phyloP scores from a whole-genome alignment of 129 eudicot species.

The Ambrosia trifida region DNA sequence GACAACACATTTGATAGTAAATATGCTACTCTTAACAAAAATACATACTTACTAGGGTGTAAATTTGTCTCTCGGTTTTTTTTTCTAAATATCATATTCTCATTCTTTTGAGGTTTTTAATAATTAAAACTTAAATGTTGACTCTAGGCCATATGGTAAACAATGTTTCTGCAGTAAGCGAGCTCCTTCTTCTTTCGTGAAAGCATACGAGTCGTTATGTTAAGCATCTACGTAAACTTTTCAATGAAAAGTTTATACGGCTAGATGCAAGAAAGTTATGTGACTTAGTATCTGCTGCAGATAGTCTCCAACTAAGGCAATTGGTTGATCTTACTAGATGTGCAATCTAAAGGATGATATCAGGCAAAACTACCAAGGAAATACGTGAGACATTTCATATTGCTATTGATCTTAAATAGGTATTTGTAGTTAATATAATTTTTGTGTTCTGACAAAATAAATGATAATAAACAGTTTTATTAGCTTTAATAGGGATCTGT shows the following conservation, averaged over 20 bases:
- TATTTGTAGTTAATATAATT: not conserved
- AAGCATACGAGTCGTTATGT: too few species aligned
- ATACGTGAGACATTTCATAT: conserved; percentile 87
- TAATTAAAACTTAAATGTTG: not conserved
- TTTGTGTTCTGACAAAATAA: conserved; percentile 3
- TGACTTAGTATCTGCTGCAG: conserved; percentile 87
- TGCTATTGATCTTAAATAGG: conserved; percentile 95
- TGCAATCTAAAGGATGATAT: conserved; percentile 88
- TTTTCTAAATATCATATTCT: not conserved
- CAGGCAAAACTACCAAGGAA: conserved; percentile 91
- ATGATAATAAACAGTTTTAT: conserved; percentile 1
- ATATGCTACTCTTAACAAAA: not conserved
- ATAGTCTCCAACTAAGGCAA: conserved; percentile 81
- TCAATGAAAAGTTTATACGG: conserved; percentile 76
- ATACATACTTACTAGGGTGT: conserved; percentile 1
- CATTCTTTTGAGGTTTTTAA: not conserved
- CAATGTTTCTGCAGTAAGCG: conserved; percentile 48
- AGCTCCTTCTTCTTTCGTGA: too few species aligned
- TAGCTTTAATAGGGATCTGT: not conserved
- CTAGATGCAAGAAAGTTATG: conserved; percentile 72
- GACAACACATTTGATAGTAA: too few species aligned
- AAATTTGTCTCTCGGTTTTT: not conserved
- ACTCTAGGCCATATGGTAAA: not conserved
- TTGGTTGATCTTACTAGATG: conserved; percentile 92
- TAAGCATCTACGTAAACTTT: conserved; percentile 69